Base-by-base conservation (phyloP, 257 asterid genomes). In the Penstemon eatonii region DNA sequence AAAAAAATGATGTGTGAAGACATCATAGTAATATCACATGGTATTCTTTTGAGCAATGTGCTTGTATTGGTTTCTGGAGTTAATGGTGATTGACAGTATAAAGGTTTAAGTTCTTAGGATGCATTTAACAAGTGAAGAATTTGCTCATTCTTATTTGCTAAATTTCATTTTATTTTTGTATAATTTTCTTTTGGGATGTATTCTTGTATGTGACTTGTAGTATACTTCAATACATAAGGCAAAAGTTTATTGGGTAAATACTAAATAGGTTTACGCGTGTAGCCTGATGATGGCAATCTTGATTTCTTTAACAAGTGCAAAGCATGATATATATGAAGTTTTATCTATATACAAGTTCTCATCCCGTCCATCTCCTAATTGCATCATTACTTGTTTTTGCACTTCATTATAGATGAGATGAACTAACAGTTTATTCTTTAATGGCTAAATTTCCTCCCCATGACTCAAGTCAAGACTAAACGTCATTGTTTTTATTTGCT, bases 401-500 rank as follows among this genome's bases (percentile, higher is more conserved):
- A 40, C 54, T 10, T 56, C 43, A 8, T 43, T 50, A 13, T 57
- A 53, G 59, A 41, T 66, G 63, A 47, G 43, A 50, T 51, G 47
- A 63, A 13, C 56, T 40, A 63, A 63, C 15, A 10, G 38, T 41
- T 13, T 57, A 41, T 40, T 56, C 37, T 41, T 50, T 12, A 4
- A 7, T 42, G 3, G 8, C 39, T 13, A 8, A 25, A 25, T 25
- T 25, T 25, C 55, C 43, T 52, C 57, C 67, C 51, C 40, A 40
- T 68, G 18, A 9, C 73, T 11, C 19, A 19, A 25, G 33, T 25
- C 33, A 25, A 52, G 70, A 50, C 60, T 11, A 33, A 37, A 19
- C 50, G 43, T 71, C 6, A 41, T 58, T 45, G 13, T 70, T 60
- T 79, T 56, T 57, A 33, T 62, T 41, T 70, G 67, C 67, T 54